phyloP scores from a whole-genome alignment of 176 grass and related monocot genomes.

The Metroxylon sagu region DNA sequence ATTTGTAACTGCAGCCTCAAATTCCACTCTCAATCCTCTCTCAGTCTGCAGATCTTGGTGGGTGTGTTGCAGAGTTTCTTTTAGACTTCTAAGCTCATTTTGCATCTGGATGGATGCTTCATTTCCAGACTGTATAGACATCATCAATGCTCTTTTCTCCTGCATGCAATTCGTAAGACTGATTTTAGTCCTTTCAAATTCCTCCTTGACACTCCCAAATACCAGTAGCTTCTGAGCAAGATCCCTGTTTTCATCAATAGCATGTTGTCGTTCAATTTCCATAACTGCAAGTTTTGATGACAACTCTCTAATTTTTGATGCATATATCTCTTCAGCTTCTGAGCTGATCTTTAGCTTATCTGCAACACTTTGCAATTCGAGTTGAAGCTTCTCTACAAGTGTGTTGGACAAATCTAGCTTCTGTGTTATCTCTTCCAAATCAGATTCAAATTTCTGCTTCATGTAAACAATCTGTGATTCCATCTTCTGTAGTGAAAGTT shows the following conservation, averaged over 20 bases:
- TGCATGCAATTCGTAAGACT: constrained; percentile 13
- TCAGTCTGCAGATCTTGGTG: constrained; percentile 26
- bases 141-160: constrained; percentile 25
- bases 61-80: constrained; percentile 19
- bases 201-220: constrained; percentile 16
- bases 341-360: constrained; percentile 49
- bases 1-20: constrained; percentile 52
- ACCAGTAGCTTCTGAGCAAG: constrained; percentile 21
- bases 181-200: constrained; percentile 17
- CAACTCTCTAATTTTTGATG: constrained; percentile 42
- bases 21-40: constrained; percentile 43
- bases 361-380: constrained; percentile 58
- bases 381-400: constrained; percentile 49
- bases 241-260: constrained; percentile 24
- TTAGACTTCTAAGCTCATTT: constrained; percentile 50
- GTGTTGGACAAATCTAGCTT: constrained; percentile 51
- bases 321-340: constrained; percentile 61
- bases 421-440: constrained; percentile 42
- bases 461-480: constrained; percentile 36
- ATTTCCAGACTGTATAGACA: constrained; percentile 53
- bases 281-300: constrained; percentile 53
- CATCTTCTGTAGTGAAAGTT: constrained; percentile 23
- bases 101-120: constrained; percentile 49
- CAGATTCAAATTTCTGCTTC: constrained; percentile 42
- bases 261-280: constrained; percentile 52